These are phyloP conservation scores for Trypanosoma mega DNA, from an alignment of 208 protist species.

Conservation along the genomic window DNA sequence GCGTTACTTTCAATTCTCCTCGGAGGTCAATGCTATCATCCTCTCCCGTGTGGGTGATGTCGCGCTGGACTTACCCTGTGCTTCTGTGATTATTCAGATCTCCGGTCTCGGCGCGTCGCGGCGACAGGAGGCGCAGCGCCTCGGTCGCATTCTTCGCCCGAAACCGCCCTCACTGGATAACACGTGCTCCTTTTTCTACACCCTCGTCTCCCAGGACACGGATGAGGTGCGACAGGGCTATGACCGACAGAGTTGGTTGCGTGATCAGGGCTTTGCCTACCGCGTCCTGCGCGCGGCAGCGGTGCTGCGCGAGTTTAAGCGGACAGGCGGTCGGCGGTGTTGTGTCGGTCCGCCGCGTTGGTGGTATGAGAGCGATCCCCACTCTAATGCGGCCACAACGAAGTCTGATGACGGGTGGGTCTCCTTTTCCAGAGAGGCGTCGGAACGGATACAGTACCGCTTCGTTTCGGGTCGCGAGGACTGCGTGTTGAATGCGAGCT, in stretches of 20 bases:
- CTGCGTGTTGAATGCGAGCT: constrained; percentile 35
- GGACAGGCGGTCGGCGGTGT: constrained; percentile 49
- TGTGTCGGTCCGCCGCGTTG: constrained; percentile 81
- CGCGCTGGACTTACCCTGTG: constrained; percentile 97
- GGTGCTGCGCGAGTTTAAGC: constrained; percentile 38
- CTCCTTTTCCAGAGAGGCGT: constrained; percentile 53
- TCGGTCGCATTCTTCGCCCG: constrained; percentile 96
- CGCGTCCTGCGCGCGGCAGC: constrained; percentile 63
- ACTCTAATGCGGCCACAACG: neutral
- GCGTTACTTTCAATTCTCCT: constrained; percentile 82
- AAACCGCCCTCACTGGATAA: constrained; percentile 94
- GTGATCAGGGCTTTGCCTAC: constrained; percentile 95
- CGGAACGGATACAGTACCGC: constrained; percentile 41
- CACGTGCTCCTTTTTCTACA: constrained; percentile 98
- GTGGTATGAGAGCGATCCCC: constrained; percentile 62
- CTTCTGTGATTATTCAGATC: constrained; percentile 99
- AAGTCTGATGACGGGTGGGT: constrained; percentile 47
- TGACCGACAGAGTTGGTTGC: constrained; percentile 98
- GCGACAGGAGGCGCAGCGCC: constrained; percentile 96
- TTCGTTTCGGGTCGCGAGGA: constrained; percentile 51
- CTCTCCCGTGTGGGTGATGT: constrained; percentile 97
- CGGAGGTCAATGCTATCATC: constrained; percentile 94
- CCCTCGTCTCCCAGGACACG: constrained; percentile 97
- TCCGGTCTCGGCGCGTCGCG: constrained; percentile 95
- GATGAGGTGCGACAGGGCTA: constrained; percentile 95